A percentile compares a stretch with the other conserved stretches of the same genome.
These are phyloP conservation scores for Deinandra increscens DNA, from an alignment of 129 eudicot genomes.

Conservation along the genomic window DNA sequence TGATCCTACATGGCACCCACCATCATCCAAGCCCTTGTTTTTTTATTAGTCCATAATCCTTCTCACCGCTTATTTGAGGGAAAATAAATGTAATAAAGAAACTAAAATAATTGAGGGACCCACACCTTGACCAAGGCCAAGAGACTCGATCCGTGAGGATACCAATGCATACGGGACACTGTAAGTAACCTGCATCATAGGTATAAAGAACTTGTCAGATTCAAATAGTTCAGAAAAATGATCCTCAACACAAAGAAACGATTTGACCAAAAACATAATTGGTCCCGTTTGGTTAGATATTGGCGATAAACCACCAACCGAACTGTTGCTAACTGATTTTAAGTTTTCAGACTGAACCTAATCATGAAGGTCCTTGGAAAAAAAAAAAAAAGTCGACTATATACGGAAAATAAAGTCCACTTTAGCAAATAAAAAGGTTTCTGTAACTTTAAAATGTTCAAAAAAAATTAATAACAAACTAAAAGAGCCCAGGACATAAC, in stretches of 20 bases:
- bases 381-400: not conserved
- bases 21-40: too few relatives aligned
- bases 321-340: not conserved
- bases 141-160: constrained; percentile 78
- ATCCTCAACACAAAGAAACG: not conserved
- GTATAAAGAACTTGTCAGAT: constrained; percentile 12
- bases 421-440: not conserved
- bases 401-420: not conserved
- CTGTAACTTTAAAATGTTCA: not conserved
- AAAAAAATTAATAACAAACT: not conserved
- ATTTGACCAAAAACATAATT: not conserved
- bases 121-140: constrained; percentile 97
- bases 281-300: not conserved
- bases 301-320: not conserved
- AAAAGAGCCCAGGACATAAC: not conserved
- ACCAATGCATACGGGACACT: constrained; percentile 97
- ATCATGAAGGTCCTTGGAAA: not conserved
- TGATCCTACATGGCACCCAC: too few relatives aligned
- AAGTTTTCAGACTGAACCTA: not conserved
- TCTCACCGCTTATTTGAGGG: not conserved
- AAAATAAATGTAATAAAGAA: not conserved
- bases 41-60: too few relatives aligned
- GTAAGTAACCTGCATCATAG: constrained; percentile 80
- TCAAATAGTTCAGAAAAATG: not conserved
- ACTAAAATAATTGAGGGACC: constrained; percentile 15